Evolutionary conservation across 2,329 filamentous ascomycete species (phyloP).

Genomic region (Fusarium sp.): DNA sequence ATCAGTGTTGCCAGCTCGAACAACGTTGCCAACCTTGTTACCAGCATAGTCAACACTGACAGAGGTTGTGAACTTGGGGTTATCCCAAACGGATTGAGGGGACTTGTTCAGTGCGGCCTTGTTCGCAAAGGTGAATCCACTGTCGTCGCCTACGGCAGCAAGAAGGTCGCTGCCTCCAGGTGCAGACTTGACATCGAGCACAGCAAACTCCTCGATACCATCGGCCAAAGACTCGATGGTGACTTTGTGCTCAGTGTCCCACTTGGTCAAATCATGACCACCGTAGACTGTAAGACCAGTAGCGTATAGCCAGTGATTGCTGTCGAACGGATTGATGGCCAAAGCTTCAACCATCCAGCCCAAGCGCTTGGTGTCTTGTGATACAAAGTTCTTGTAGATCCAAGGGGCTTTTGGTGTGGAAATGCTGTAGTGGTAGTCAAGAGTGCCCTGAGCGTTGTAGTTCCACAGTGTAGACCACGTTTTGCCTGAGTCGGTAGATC

Average conservation of each 20-base stretch:
- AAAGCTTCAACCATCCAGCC: constrained; percentile 72
- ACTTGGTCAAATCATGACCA: constrained; percentile 65
- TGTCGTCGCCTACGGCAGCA: constrained; percentile 63
- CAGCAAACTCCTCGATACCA: constrained; percentile 66
- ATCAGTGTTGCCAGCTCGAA: constrained; percentile 61
- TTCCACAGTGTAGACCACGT: constrained; percentile 67
- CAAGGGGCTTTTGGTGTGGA: constrained; percentile 63
- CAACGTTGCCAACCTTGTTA: constrained; percentile 58
- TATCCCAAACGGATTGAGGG: constrained; percentile 59
- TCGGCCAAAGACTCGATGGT: constrained; percentile 63
- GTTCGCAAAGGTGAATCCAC: constrained; percentile 61
- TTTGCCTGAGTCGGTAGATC: constrained; percentile 65
- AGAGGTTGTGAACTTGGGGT: constrained; percentile 59
- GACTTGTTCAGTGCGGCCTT: constrained; percentile 54
- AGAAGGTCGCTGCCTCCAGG: constrained; percentile 64
- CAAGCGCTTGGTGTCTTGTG: constrained; percentile 60
- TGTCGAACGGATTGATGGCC: constrained; percentile 68
- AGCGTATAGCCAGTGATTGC: constrained; percentile 71
- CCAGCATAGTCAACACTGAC: constrained; percentile 63
- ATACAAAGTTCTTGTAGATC: constrained; percentile 63
- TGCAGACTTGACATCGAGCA: constrained; percentile 61
- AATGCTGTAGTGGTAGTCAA: constrained; percentile 60
- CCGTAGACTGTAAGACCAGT: constrained; percentile 67
- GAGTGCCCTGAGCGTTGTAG: constrained; percentile 59
- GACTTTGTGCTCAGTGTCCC: constrained; percentile 63